phyloP scores from a whole-genome alignment of 2,329 filamentous ascomycete genomes.

The Penicillium sp. region DNA sequence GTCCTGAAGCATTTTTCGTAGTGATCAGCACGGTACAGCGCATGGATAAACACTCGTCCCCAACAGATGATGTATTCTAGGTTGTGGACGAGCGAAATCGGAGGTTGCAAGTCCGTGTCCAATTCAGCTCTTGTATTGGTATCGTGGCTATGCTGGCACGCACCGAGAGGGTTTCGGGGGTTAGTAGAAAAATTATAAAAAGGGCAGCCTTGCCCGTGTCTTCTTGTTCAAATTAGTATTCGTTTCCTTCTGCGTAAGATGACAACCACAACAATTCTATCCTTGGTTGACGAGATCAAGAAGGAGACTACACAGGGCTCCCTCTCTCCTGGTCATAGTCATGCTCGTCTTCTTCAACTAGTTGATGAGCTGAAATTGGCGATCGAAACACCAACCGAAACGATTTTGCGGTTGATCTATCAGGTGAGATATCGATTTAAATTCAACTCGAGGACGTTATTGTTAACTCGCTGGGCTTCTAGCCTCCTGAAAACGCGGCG shows the following conservation, averaged over 20 bases:
- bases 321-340: conserved; percentile 2
- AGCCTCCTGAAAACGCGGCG: conserved; percentile 20
- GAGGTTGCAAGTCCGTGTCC: background rate
- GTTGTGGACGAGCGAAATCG: background rate
- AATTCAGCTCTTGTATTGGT: too few species aligned
- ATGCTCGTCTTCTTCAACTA: conserved; percentile 16
- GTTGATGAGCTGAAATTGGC: conserved; percentile 21
- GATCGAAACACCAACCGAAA: conserved; percentile 18
- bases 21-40: too few species aligned
- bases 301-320: background rate
- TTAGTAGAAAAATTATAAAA: background rate
- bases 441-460: background rate
- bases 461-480: background rate
- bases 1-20: too few species aligned
- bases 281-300: conserved; percentile 9
- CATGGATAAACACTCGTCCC: too few species aligned
- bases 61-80: background rate
- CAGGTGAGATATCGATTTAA: conserved; percentile 8
- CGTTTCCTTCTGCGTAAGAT: background rate
- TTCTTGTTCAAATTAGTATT: background rate
- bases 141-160: too few species aligned
- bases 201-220: background rate
- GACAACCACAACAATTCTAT: background rate
- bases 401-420: conserved; percentile 18
- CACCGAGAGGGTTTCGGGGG: too few species aligned